Base-by-base conservation (phyloP, 805 yeast genomes). In the Martiniozyma abietophila region DNA sequence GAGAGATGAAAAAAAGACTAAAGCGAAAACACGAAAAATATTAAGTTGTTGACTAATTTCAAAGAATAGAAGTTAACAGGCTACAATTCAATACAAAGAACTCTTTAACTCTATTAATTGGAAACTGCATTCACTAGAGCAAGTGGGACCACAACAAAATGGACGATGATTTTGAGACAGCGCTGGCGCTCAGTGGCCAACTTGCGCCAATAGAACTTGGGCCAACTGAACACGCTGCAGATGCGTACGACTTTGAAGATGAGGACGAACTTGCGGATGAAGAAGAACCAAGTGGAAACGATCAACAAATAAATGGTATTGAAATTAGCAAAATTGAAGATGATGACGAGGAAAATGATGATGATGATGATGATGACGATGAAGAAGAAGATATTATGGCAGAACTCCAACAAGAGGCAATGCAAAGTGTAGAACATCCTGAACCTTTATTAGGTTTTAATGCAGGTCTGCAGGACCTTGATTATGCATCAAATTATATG, bases 261-360 rank as follows among this genome's bases (percentile, higher is more conserved):
- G 94, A 83, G 49, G 96, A 88, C 45, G 96, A 88, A 55, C 62
- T 88, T 31, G 96, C 96, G 0, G 96, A 88, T 17, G 96, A 88
- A 29, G 94, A 83, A 36, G 51, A 64, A 12, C 21, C 34, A 5
- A 1, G 65, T 38, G 27, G 45, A 43, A 29, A 16, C 24, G 18
- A 32, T 4, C 4, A 12, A n/a, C 22, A 8, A 8, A 2, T 3
- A 28, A 39, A 27, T 8, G 26, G 31, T 25, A 37, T 22, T 15
- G 41, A 32, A 17, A 48, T 40, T 9, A 47, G 40, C 12, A 45
- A 31, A 4, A 49, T 31, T 4, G 47, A 24, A 20, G 50, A 33
- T 4, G 67, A 63, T 7, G 64, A 64, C 23, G 62, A 53, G 20
- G 63, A 56, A 34, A 64, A 58, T 27, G 69, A 66, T 35, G 61